These are phyloP conservation scores for Wickerhamomyces sydowiorum DNA, from an alignment of 805 yeast genomes.

Conservation along the genomic window DNA sequence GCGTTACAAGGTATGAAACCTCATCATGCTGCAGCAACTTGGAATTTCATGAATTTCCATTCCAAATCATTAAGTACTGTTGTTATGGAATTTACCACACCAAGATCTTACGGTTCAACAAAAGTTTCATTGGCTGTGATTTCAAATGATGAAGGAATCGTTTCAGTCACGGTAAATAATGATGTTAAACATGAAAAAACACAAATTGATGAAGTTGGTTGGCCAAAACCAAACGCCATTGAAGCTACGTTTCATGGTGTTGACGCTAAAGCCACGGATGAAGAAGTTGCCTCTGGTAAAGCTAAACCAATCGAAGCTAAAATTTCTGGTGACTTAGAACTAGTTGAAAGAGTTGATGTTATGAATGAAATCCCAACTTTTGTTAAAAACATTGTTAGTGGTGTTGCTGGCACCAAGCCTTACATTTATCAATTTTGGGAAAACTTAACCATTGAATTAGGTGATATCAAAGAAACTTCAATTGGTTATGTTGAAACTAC, in stretches of 20 bases:
- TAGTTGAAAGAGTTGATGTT: constrained; percentile 91
- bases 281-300: constrained; percentile 29
- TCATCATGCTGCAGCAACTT: constrained; percentile 94
- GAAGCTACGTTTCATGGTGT: constrained; percentile 52
- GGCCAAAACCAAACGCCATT: constrained; percentile 79
- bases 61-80: constrained; percentile 68
- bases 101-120: constrained; percentile 79
- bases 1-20: constrained; percentile 99
- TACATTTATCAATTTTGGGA: constrained; percentile 89
- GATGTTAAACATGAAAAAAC: constrained; percentile 52
- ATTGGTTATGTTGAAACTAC: constrained; percentile 75
- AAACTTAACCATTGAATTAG: constrained; percentile 43
- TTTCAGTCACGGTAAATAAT: constrained; percentile 64
- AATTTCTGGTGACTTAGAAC: constrained; percentile 56
- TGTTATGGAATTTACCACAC: constrained; percentile 94
- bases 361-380: constrained; percentile 95
- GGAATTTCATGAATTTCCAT: constrained; percentile 93
- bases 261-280: constrained; percentile 37
- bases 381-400: constrained; percentile 88
- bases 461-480: constrained; percentile 48
- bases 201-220: constrained; percentile 67
- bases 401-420: constrained; percentile 96
- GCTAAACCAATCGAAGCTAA: constrained; percentile 37
- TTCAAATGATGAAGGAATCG: constrained; percentile 55
- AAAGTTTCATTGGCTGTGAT: constrained; percentile 77